Evolutionary conservation across 2,329 filamentous ascomycete genomes (phyloP).

Genomic region (Erysiphe pulchra): DNA sequence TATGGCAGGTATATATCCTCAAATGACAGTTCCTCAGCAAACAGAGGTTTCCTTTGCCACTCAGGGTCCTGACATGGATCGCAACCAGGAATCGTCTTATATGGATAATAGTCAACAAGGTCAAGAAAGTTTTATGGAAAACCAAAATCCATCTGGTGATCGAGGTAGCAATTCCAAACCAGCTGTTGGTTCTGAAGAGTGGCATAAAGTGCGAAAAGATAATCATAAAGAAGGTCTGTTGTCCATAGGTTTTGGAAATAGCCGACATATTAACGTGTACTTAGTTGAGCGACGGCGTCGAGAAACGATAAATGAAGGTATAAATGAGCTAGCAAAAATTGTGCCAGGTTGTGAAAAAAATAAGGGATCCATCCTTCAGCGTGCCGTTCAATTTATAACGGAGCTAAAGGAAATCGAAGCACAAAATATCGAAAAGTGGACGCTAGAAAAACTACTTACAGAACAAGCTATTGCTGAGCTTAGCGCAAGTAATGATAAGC

Average conservation of each 20-base stretch:
- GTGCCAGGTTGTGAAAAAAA: constrained; percentile 97
- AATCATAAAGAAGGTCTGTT: constrained; percentile 90
- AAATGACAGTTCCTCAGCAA: constrained; percentile 28
- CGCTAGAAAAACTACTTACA: constrained; percentile 66
- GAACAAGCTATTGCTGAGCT: constrained; percentile 78
- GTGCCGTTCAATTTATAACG: constrained; percentile 80
- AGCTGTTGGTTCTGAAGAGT: constrained; percentile 84
- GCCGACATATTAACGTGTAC: not conserved
- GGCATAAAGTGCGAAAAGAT: constrained; percentile 91
- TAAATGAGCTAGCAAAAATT: constrained; percentile 93
- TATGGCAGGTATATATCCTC: constrained; percentile 17
- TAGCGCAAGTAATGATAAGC: constrained; percentile 63
- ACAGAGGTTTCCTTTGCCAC: constrained; percentile 26
- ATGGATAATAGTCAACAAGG: constrained; percentile 14
- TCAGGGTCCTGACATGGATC: constrained; percentile 17
- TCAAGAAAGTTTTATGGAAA: constrained; percentile 14
- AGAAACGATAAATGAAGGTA: constrained; percentile 96
- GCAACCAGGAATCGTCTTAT: constrained; percentile 15
- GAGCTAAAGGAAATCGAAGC: constrained; percentile 86
- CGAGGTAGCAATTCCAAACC: constrained; percentile 32
- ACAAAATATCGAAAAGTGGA: constrained; percentile 88
- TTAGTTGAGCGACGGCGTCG: constrained; percentile 83
- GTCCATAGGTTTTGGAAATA: constrained; percentile 2
- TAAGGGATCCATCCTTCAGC: constrained; percentile 86
- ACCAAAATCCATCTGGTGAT: constrained; percentile 14